These are phyloP conservation scores for Morella rubra DNA, from an alignment of 306 rosid genomes.

Conservation along the genomic window DNA sequence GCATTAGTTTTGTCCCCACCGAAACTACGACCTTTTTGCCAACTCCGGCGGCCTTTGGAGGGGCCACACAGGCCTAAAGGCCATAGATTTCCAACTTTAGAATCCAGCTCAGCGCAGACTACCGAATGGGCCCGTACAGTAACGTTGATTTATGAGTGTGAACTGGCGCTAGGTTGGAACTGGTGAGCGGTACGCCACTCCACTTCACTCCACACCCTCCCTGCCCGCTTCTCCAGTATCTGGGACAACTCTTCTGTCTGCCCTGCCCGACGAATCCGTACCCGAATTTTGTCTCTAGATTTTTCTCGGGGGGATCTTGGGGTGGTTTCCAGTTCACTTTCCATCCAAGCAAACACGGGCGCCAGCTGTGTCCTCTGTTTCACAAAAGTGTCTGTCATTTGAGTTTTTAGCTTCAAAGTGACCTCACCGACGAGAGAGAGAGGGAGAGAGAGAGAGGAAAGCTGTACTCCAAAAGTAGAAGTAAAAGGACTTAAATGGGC, in stretches of 20 bases:
- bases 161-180: slow-evolving; percentile 31
- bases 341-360: slow-evolving; percentile 10
- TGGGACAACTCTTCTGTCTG: neutral
- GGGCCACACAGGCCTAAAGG: neutral
- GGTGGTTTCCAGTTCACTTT: slow-evolving; percentile 26
- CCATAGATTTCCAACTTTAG: neutral
- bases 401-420: neutral
- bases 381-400: neutral
- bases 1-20: too few relatives aligned
- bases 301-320: neutral
- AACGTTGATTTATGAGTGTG: neutral
- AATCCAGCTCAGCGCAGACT: neutral
- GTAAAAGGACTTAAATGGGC: neutral
- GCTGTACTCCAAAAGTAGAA: neutral
- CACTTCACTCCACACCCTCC: too few relatives aligned
- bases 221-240: neutral
- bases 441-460: neutral
- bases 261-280: neutral
- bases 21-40: too few relatives aligned
- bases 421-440: neutral
- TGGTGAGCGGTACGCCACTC: neutral
- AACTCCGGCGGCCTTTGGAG: too few relatives aligned
- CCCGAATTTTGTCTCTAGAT: neutral
- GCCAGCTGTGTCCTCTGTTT: slow-evolving; percentile 30
- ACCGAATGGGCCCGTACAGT: neutral